Conservation (phyloP, 2,329 filamentous ascomycete genomes). For the Davidsoniella neocaledoniae region DNA sequence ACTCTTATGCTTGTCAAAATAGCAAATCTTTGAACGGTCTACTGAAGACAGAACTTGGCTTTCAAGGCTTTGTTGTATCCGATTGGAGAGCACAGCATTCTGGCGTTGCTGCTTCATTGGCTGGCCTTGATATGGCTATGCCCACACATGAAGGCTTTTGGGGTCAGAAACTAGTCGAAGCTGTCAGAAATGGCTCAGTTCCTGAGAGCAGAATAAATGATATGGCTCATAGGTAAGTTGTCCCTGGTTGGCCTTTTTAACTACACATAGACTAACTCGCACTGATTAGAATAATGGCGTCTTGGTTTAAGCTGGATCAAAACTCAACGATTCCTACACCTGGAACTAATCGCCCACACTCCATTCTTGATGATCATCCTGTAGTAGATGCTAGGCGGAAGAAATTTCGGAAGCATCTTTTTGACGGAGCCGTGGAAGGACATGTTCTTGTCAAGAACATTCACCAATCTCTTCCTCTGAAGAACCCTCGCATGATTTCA, state of each 20-base stretch:
- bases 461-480: conserved; percentile 36
- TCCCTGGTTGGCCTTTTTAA: not conserved
- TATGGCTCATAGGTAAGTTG: conserved; percentile 33
- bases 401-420: conserved; percentile 22
- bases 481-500: conserved; percentile 32
- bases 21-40: conserved; percentile 49
- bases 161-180: conserved; percentile 36
- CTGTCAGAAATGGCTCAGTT: conserved; percentile 44
- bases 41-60: conserved; percentile 44
- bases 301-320: conserved; percentile 40
- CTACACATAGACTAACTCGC: not conserved
- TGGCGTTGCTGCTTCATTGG: conserved; percentile 42
- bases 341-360: conserved; percentile 33
- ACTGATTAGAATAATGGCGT: conserved; percentile 28
- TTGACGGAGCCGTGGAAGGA: conserved; percentile 44
- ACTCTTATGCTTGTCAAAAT: conserved; percentile 55
- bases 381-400: conserved; percentile 30
- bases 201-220: conserved; percentile 38
- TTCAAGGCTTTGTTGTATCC: conserved; percentile 48
- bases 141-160: conserved; percentile 28
- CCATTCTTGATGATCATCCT: conserved; percentile 31
- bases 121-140: conserved; percentile 60
- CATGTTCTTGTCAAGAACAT: conserved; percentile 48
- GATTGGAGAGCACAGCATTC: conserved; percentile 54
- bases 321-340: conserved; percentile 29